Percentiles rank a stretch among this genome's conserved stretches.
Conservation (phyloP, 192 early-diverging fungal genomes). For the Mortierella claussenii region DNA sequence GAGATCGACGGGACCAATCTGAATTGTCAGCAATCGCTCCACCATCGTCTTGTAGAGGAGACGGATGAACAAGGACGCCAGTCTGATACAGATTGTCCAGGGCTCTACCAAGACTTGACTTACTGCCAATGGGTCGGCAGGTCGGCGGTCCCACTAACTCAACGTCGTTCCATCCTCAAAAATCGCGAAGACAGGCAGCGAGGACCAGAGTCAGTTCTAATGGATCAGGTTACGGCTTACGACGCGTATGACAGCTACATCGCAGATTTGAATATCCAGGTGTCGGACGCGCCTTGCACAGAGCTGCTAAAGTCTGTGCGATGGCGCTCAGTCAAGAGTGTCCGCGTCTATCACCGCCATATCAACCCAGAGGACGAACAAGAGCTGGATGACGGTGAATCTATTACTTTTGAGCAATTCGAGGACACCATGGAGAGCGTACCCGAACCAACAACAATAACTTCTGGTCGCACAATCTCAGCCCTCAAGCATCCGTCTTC, state of each 20-base stretch:
- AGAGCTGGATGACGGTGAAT: neutral
- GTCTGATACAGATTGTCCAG: neutral
- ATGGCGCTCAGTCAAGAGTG: conserved; percentile 7
- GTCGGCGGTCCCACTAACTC: no score
- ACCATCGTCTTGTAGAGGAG: neutral
- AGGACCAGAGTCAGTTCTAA: neutral
- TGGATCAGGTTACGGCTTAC: neutral
- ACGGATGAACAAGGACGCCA: neutral
- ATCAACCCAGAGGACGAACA: neutral
- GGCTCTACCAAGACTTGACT: conserved; percentile 1
- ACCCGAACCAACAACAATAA: no score
- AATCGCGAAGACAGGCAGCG: conserved; percentile 1
- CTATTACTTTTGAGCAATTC: neutral
- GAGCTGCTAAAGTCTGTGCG: neutral
- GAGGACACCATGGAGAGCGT: neutral
- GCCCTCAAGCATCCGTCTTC: no score
- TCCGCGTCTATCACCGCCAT: conserved; percentile 19
- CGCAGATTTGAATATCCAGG: neutral
- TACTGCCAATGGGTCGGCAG: neutral
- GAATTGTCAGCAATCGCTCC: neutral
- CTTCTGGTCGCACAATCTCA: no score
- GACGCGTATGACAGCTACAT: conserved; percentile 7
- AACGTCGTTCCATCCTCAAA: conserved; percentile 1
- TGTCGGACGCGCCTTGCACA: no score
- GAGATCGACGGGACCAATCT: neutral